Conservation (phyloP, 192 early-diverging fungal genomes). For the Backusella morwellensis region DNA sequence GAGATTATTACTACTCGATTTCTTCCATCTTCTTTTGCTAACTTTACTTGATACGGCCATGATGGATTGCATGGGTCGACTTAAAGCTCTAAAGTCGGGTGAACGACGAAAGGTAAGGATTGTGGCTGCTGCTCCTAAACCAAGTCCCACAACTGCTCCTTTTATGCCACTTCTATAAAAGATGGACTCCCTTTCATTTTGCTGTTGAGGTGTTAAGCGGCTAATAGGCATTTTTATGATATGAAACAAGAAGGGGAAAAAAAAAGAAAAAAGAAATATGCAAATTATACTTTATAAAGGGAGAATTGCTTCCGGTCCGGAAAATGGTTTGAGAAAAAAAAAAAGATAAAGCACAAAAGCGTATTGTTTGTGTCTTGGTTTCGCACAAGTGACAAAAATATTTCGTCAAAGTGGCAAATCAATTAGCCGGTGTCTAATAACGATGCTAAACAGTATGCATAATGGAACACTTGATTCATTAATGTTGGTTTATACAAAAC, state of each 20-base stretch:
- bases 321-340: not conserved
- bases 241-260: not conserved
- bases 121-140: conserved; percentile 34
- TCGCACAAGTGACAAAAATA: not conserved
- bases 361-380: not conserved
- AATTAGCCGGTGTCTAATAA: too few species aligned
- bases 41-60: conserved; percentile 33
- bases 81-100: conserved; percentile 30
- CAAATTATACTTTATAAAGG: not conserved
- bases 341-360: not conserved
- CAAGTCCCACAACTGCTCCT: conserved; percentile 40
- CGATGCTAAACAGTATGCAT: too few species aligned
- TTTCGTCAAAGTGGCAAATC: too few species aligned
- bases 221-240: conserved; percentile 8
- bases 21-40: not conserved
- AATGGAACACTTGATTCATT: too few species aligned
- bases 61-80: conserved; percentile 33
- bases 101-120: conserved; percentile 30
- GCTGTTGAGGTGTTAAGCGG: conserved; percentile 27
- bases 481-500: too few species aligned
- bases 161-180: conserved; percentile 29
- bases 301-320: not conserved
- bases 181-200: conserved; percentile 20
- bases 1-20: not conserved
- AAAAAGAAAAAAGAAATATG: not conserved